Conservation (phyloP, 2,329 filamentous ascomycete species). For the Byssothecium circinans region DNA sequence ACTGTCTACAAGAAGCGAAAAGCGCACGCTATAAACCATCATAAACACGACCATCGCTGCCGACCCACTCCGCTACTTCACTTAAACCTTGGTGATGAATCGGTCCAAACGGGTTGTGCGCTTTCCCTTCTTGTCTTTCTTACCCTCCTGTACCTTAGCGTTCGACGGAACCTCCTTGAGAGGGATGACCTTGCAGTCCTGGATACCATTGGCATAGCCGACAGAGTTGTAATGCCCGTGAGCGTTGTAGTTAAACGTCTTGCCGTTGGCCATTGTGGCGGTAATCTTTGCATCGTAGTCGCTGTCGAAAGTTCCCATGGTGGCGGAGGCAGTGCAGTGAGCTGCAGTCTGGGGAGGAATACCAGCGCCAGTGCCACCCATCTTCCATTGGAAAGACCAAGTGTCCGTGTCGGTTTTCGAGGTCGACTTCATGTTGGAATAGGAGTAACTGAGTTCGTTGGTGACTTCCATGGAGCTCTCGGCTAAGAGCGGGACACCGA, state of each 20-base stretch:
- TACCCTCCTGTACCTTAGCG: neutral
- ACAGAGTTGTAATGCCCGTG: slow-evolving; percentile 1
- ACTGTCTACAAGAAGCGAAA: too few relatives aligned
- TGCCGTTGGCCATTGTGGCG: neutral
- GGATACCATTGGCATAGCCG: neutral
- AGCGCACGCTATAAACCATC: too few relatives aligned
- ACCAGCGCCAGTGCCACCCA: neutral
- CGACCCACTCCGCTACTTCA: slow-evolving; percentile 32
- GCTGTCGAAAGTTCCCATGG: slow-evolving; percentile 1
- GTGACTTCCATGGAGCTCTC: neutral
- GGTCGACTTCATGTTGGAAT: neutral
- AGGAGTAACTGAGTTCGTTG: neutral
- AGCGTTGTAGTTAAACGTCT: neutral
- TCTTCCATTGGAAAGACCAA: neutral
- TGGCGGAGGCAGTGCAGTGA: slow-evolving; percentile 3
- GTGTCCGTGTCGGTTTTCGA: neutral
- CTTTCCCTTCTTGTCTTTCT: neutral
- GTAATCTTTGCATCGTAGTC: slow-evolving; percentile 1
- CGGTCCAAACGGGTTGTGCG: neutral
- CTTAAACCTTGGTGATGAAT: neutral
- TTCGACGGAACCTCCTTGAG: neutral
- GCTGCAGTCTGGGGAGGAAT: neutral
- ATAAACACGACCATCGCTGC: too few relatives aligned
- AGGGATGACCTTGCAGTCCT: neutral
- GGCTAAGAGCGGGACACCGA: neutral